phyloP scores from a whole-genome alignment of 2,329 filamentous ascomycete genomes.

The Akanthomyces muscarius region DNA sequence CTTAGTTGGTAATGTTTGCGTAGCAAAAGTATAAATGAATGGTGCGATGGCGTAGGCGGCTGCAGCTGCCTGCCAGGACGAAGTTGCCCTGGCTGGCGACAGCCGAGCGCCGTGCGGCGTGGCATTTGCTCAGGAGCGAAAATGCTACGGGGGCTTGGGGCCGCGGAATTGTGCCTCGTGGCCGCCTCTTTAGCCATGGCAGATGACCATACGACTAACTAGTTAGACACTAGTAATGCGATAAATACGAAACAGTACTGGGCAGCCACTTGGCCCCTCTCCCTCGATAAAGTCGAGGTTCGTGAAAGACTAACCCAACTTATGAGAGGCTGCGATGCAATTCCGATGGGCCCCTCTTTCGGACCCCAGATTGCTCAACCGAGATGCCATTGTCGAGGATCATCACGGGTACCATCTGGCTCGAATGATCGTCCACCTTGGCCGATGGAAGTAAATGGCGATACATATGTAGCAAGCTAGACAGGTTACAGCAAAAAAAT shows the following conservation, averaged over 20 bases:
- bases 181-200: background rate
- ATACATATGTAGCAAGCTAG: background rate
- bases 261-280: background rate
- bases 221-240: background rate
- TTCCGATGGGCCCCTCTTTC: conserved; percentile 6
- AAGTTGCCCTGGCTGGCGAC: background rate
- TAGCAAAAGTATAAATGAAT: background rate
- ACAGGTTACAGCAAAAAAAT: background rate
- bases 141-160: background rate
- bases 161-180: background rate
- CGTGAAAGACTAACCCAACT: background rate
- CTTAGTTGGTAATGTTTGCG: background rate
- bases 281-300: no score
- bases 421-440: background rate
- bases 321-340: background rate
- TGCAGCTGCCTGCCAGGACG: background rate
- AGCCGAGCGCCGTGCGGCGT: background rate
- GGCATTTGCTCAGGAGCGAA: background rate
- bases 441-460: background rate
- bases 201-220: background rate
- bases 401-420: background rate
- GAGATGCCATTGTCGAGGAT: background rate
- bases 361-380: background rate
- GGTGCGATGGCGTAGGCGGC: background rate
- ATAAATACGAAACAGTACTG: conserved; percentile 4